phyloP scores from a whole-genome alignment of 441 rosid species.

The Brassica hybrid region DNA sequence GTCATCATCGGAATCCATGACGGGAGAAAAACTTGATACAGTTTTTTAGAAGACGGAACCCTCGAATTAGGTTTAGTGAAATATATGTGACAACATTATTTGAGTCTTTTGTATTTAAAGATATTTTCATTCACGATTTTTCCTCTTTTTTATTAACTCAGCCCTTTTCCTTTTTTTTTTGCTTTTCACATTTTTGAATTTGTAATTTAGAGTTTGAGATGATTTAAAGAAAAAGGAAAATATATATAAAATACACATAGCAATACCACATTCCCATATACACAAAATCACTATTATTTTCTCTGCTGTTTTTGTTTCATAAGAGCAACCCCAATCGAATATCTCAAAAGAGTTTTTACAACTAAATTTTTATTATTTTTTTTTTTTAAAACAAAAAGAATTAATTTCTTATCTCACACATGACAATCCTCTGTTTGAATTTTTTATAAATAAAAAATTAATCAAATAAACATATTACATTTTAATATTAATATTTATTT shows the following conservation, averaged over 20 bases:
- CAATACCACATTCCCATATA: neutral
- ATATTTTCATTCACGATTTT: neutral
- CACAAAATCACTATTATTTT: too few relatives aligned
- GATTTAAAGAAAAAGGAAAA: neutral
- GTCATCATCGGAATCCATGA: constrained; percentile 35
- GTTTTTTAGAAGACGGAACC: neutral
- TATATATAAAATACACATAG: neutral
- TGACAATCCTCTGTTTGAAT: too few relatives aligned
- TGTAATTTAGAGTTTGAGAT: neutral
- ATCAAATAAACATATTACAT: too few relatives aligned
- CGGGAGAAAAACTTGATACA: neutral
- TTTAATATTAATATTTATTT: too few relatives aligned
- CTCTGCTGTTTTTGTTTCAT: too few relatives aligned
- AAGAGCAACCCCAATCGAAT: too few relatives aligned
- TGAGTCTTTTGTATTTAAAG: neutral
- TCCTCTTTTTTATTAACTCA: neutral
- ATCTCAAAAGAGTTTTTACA: too few relatives aligned
- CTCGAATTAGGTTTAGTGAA: neutral
- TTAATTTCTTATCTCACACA: too few relatives aligned
- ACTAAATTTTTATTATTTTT: too few relatives aligned
- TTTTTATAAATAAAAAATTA: too few relatives aligned
- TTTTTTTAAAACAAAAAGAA: too few relatives aligned
- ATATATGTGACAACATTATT: neutral
- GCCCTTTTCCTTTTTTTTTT: neutral
- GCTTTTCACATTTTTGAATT: neutral